Evolutionary conservation across 306 rosid species (phyloP), one percentile per base, ranked within the genome.

Genomic region (Astragalus glycyphyllos): DNA sequence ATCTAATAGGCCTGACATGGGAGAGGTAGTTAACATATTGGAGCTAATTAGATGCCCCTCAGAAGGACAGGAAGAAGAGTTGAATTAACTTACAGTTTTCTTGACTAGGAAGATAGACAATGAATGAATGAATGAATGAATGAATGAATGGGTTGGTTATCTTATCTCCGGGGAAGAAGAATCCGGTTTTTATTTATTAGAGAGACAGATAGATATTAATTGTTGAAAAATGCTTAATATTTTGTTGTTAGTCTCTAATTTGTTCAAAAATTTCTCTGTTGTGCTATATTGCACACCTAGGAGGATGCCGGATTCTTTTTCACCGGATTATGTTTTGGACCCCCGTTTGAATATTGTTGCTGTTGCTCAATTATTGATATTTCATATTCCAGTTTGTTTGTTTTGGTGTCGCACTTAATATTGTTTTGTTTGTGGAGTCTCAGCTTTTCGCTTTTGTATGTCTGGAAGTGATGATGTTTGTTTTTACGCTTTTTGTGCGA

Each of bases 1-100:
- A 8, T 95, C 99, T 23, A 95, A 91, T 59, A 87, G 99, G 66
- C 99, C 99, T 1, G 96, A 95, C 77, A 95, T 95, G 99, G 91
- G 87, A 42, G 99, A 95, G 84, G 99, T 95, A 8, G 97, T 95
- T 45, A 95, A 89, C 76, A 95, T 95, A 77, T 70, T 95, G 92
- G 97, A 95, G 81, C 96, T 95, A 8, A 89, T 91, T 76, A 87
- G 91, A 72, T 91, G 97, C 66, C 96, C 99, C 68, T 95, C 99
- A 3, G 99, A 95, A 71, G 97, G 92, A 65, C 96, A 89, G 63
- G 99, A 91, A 40, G 99, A 95, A 86, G 86, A 83, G 65, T 7
- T 69, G 77, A 71, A 83, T 80, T 71, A 73, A 81, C 71, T 77
- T 51, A 73, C 63, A 48, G 34, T 81, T 65, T 77, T 65, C 63